Evolutionary conservation across 2,329 filamentous ascomycete species (phyloP).

Genomic region (Calonectria montana): DNA sequence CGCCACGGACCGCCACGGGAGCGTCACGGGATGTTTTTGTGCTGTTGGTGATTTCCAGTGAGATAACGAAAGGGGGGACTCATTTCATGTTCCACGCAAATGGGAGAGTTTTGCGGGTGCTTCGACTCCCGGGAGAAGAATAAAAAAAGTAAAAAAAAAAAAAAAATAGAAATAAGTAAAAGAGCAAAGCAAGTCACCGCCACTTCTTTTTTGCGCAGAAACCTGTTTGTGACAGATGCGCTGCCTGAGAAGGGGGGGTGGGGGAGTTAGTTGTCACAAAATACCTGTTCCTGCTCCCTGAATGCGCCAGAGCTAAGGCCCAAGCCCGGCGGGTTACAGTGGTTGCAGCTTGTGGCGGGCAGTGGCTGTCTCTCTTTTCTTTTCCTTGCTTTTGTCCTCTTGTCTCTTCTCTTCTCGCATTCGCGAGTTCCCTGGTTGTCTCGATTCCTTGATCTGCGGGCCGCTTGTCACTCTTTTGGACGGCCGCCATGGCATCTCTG

Average conservation of each 20-base stretch:
- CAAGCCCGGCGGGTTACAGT: constrained; percentile 3
- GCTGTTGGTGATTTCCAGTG: not conserved
- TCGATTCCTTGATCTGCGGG: not conserved
- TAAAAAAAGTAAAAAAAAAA: not conserved
- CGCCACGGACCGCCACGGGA: constrained; percentile 40
- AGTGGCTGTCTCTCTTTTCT: not conserved
- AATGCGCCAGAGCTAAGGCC: not conserved
- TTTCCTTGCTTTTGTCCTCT: not conserved
- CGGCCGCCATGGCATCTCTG: constrained; percentile 4
- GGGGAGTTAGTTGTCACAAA: not conserved
- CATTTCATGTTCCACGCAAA: not conserved
- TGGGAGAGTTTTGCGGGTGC: not conserved
- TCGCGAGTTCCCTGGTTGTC: too few species aligned
- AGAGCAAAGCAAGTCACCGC: not conserved
- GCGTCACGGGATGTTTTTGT: constrained; percentile 25
- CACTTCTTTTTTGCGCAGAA: not conserved
- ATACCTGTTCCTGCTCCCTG: not conserved
- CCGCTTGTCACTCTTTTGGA: not conserved
- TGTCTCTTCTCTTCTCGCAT: not conserved
- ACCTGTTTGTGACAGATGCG: not conserved
- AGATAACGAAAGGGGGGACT: not conserved
- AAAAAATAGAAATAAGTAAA: not conserved
- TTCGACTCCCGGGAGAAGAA: not conserved
- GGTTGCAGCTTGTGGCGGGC: constrained; percentile 7
- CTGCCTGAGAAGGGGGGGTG: not conserved